Evolutionary conservation across 1,139 yeast genomes (phyloP).

Genomic region (Schwanniomyces etchellsii): DNA sequence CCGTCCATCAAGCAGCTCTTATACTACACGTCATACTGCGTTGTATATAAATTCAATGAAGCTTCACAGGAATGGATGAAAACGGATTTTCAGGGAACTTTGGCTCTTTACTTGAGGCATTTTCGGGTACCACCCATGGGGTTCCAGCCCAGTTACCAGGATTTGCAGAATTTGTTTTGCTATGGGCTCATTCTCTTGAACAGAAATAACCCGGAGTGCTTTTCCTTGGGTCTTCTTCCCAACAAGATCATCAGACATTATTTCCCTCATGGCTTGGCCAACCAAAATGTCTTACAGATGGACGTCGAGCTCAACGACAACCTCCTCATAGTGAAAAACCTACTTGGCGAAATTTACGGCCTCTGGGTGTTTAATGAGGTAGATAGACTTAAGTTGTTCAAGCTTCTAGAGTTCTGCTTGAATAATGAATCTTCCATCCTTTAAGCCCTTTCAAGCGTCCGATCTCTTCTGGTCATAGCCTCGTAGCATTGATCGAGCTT

Average conservation of each 20-base stretch:
- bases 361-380: conserved; percentile 80
- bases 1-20: conserved; percentile 70
- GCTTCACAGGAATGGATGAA: conserved; percentile 74
- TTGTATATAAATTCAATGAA: conserved; percentile 65
- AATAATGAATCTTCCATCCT: conserved; percentile 24
- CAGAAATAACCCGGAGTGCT: conserved; percentile 69
- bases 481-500: no score
- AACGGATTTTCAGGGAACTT: conserved; percentile 72
- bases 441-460: no score
- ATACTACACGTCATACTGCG: conserved; percentile 75
- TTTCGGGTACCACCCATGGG: conserved; percentile 27
- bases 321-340: conserved; percentile 70
- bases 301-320: conserved; percentile 76
- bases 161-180: conserved; percentile 51
- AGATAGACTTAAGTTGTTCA: conserved; percentile 61
- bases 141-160: conserved; percentile 22
- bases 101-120: conserved; percentile 72
- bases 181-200: conserved; percentile 78
- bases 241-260: conserved; percentile 42
- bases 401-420: conserved; percentile 54
- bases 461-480: background rate
- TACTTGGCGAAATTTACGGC: conserved; percentile 78
- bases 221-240: conserved; percentile 73
- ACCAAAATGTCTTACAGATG: conserved; percentile 45
- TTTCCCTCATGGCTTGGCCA: conserved; percentile 35